Evolutionary conservation across 805 yeast genomes (phyloP).

Genomic region (Yamadazyma insecticola): DNA sequence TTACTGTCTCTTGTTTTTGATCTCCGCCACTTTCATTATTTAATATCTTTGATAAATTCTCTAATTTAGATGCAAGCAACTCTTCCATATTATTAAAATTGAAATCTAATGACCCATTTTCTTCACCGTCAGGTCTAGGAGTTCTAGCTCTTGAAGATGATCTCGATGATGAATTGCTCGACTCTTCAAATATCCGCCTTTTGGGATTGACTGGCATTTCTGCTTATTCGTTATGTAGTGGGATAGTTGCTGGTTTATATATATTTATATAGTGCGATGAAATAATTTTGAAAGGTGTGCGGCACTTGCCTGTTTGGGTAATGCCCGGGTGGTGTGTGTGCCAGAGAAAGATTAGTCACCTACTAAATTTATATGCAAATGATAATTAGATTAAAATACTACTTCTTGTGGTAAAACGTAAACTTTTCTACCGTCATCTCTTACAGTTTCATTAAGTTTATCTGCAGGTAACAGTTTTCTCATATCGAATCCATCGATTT

Average conservation of each 20-base stretch:
- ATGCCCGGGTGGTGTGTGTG: too few relatives aligned
- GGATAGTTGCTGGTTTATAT: too few relatives aligned
- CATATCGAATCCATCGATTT: slow-evolving; percentile 87
- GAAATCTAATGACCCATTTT: slow-evolving; percentile 30
- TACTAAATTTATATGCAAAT: too few relatives aligned
- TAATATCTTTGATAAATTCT: slow-evolving; percentile 21
- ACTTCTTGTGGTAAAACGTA: slow-evolving; percentile 67
- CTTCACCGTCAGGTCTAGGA: slow-evolving; percentile 32
- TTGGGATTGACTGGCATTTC: too few relatives aligned
- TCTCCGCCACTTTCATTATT: slow-evolving; percentile 13
- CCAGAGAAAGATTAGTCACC: too few relatives aligned
- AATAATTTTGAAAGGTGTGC: background rate
- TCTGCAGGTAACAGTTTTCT: slow-evolving; percentile 62
- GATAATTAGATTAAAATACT: slow-evolving; percentile 48
- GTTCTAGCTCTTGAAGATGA: slow-evolving; percentile 31
- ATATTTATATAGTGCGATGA: background rate
- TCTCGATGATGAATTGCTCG: slow-evolving; percentile 26
- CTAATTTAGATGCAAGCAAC: slow-evolving; percentile 25
- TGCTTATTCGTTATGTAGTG: too few relatives aligned
- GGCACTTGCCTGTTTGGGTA: background rate
- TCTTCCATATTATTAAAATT: slow-evolving; percentile 33
- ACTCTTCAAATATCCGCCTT: too few relatives aligned
- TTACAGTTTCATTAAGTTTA: slow-evolving; percentile 44
- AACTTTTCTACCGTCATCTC: slow-evolving; percentile 57
- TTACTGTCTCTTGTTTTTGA: slow-evolving; percentile 23